A percentile compares a stretch with the other conserved stretches of the same genome.
Conservation (phyloP, 495 filamentous ascomycete species). For the Hyaloscypha finlandica region DNA sequence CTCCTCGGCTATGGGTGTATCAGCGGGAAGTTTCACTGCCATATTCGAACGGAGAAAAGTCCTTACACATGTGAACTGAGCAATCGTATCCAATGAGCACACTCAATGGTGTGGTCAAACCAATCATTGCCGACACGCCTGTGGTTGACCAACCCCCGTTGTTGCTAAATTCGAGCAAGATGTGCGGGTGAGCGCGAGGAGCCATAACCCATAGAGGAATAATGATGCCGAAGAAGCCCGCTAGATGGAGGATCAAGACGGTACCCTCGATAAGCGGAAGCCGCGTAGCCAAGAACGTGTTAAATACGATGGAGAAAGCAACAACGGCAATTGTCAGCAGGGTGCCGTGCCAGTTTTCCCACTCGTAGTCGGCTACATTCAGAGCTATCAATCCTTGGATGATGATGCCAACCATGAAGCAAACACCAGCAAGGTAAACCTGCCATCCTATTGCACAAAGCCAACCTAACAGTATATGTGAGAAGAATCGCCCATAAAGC, state of each 20-base stretch:
- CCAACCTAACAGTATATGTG: slow-evolving; percentile 45
- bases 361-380: slow-evolving; percentile 42
- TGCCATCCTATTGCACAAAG: slow-evolving; percentile 63
- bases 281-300: slow-evolving; percentile 38
- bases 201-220: slow-evolving; percentile 50
- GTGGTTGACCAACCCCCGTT: slow-evolving; percentile 46
- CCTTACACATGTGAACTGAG: slow-evolving; percentile 45
- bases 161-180: slow-evolving; percentile 47
- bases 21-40: background rate
- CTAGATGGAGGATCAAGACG: slow-evolving; percentile 50
- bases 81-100: slow-evolving; percentile 34
- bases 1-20: slow-evolving; percentile 43
- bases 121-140: slow-evolving; percentile 38
- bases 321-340: slow-evolving; percentile 46
- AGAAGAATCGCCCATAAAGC: background rate
- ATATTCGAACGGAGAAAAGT: background rate
- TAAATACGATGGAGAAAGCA: slow-evolving; percentile 37
- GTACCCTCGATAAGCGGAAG: slow-evolving; percentile 43
- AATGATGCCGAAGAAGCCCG: slow-evolving; percentile 54
- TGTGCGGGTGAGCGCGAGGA: slow-evolving; percentile 37
- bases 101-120: slow-evolving; percentile 21
- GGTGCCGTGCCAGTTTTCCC: slow-evolving; percentile 49
- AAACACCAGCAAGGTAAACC: slow-evolving; percentile 52
- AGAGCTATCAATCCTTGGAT: slow-evolving; percentile 51
- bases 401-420: slow-evolving; percentile 57